Evolutionary conservation across 768 basidiomycete genomes (phyloP).

Genomic region (Hygrophoropsis aurantiaca): DNA sequence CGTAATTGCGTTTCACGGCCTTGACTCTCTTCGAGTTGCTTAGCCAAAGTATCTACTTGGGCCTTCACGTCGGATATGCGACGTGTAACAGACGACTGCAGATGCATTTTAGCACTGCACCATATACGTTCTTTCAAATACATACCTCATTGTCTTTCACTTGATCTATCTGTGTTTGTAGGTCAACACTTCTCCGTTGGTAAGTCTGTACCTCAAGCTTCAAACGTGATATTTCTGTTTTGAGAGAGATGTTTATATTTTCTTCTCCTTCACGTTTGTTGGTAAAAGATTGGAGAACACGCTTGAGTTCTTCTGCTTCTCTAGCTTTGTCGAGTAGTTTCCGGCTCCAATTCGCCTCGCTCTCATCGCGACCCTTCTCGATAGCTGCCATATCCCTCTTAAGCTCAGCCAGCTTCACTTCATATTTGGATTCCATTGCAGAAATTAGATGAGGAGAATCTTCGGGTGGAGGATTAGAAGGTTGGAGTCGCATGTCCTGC

Average conservation of each 20-base stretch:
- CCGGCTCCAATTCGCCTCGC: slow-evolving; percentile 86
- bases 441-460: slow-evolving; percentile 74
- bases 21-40: slow-evolving; percentile 72
- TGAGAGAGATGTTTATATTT: slow-evolving; percentile 46
- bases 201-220: slow-evolving; percentile 47
- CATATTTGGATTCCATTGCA: slow-evolving; percentile 74
- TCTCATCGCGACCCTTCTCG: slow-evolving; percentile 85
- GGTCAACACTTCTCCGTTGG: slow-evolving; percentile 54
- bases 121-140: slow-evolving; percentile 4
- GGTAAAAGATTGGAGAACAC: slow-evolving; percentile 53
- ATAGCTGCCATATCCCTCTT: slow-evolving; percentile 56
- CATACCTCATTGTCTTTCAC: slow-evolving; percentile 64
- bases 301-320: slow-evolving; percentile 75
- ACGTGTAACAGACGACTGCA: slow-evolving; percentile 43
- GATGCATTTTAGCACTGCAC: slow-evolving; percentile 12
- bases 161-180: slow-evolving; percentile 48
- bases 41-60: slow-evolving; percentile 55
- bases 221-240: slow-evolving; percentile 53
- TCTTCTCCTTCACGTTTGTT: slow-evolving; percentile 63
- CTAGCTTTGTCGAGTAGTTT: slow-evolving; percentile 77
- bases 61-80: slow-evolving; percentile 48
- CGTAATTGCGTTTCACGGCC: slow-evolving; percentile 69
- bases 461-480: slow-evolving; percentile 49
- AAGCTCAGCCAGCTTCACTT: slow-evolving; percentile 72
- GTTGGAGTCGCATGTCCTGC: slow-evolving; percentile 44